These are phyloP conservation scores for Fusarium siculi DNA, from an alignment of 2,329 filamentous ascomycete genomes.

Conservation along the genomic window DNA sequence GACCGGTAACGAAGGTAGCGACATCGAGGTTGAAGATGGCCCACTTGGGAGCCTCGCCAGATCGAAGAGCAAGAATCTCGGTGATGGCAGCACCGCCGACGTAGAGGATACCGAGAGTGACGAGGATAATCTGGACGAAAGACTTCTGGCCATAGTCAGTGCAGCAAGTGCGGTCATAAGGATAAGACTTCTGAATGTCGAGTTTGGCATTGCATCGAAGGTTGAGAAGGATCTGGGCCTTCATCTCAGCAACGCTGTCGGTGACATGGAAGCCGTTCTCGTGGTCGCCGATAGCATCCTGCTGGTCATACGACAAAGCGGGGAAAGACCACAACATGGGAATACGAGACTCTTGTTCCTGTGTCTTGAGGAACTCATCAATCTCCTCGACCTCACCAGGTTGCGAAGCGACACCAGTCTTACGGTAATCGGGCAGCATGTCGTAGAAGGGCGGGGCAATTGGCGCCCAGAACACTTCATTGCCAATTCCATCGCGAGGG, in stretches of 20 bases:
- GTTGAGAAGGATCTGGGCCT: constrained; percentile 60
- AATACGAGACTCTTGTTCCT: constrained; percentile 28
- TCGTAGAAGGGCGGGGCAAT: constrained; percentile 39
- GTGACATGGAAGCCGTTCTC: constrained; percentile 46
- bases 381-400: constrained; percentile 26
- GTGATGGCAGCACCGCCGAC: constrained; percentile 27
- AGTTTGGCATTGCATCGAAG: constrained; percentile 61
- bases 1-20: constrained; percentile 38
- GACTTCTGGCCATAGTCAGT: constrained; percentile 54
- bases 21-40: constrained; percentile 36
- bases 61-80: constrained; percentile 23
- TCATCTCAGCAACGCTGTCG: constrained; percentile 44
- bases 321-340: constrained; percentile 37
- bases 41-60: constrained; percentile 12
- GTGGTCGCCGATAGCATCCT: constrained; percentile 31
- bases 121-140: constrained; percentile 37
- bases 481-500: constrained; percentile 42
- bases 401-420: constrained; percentile 22
- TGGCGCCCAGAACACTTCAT: constrained; percentile 45
- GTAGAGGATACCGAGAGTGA: constrained; percentile 32
- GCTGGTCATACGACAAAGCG: constrained; percentile 19
- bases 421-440: constrained; percentile 30
- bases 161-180: constrained; percentile 64
- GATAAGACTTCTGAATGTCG: constrained; percentile 49
- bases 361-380: constrained; percentile 30